phyloP scores from a whole-genome alignment of 768 basidiomycete species.

The Amanita brunnescens region DNA sequence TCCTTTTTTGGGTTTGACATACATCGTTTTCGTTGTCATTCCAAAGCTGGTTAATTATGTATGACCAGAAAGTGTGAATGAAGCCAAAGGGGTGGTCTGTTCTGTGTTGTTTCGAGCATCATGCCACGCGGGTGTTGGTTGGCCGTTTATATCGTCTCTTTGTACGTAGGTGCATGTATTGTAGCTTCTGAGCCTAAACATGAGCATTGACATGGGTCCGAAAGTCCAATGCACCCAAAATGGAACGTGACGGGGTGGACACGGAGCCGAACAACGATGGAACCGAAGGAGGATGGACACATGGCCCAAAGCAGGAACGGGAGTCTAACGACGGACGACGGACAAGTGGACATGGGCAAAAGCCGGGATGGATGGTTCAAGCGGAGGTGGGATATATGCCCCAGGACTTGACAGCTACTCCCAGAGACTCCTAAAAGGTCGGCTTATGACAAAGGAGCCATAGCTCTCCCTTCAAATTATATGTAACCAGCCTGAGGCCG shows the following conservation, averaged over 20 bases:
- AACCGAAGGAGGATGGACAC: not conserved
- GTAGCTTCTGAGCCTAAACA: too few relatives aligned
- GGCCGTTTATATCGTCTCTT: too few relatives aligned
- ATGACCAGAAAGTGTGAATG: too few relatives aligned
- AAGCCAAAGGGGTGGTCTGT: too few relatives aligned
- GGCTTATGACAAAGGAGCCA: not conserved
- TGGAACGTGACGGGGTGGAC: not conserved
- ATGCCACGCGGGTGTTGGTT: too few relatives aligned
- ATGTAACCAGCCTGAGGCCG: not conserved
- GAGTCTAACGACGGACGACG: not conserved
- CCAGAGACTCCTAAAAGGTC: not conserved
- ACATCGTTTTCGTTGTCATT: too few relatives aligned
- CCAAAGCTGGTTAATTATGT: too few relatives aligned
- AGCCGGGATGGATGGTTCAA: not conserved
- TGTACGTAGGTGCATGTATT: too few relatives aligned
- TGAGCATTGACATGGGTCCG: too few relatives aligned
- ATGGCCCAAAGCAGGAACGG: not conserved
- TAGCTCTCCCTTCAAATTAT: conserved; percentile 1
- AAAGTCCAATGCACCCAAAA: not conserved
- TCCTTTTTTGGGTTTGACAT: too few relatives aligned
- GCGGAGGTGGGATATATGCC: conserved; percentile 1
- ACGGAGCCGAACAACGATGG: not conserved
- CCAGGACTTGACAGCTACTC: not conserved
- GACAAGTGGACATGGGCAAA: not conserved
- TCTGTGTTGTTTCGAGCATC: too few relatives aligned